Conservation (phyloP, 2,329 filamentous ascomycete genomes). For the Parastagonospora avenae region DNA sequence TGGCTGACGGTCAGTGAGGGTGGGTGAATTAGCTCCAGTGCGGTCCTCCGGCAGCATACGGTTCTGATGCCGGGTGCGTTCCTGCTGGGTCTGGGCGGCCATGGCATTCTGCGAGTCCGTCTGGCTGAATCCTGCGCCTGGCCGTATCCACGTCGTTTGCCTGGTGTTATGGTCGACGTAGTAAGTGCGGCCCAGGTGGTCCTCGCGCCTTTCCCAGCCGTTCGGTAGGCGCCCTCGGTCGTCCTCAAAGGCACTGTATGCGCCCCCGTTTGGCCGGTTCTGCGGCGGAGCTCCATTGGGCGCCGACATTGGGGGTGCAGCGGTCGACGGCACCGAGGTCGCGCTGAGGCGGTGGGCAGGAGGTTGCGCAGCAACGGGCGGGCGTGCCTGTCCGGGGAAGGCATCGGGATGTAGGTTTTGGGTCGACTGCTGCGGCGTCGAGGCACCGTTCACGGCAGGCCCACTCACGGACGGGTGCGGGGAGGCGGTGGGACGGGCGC, state of each 20-base stretch:
- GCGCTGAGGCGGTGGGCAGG: conserved; percentile 36
- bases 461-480: conserved; percentile 47
- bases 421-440: conserved; percentile 49
- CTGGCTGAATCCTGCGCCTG: conserved; percentile 77
- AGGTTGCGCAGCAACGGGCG: conserved; percentile 28
- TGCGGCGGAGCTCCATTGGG: conserved; percentile 51
- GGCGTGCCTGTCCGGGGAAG: conserved; percentile 43
- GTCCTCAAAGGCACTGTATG: conserved; percentile 92
- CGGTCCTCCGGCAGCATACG: conserved; percentile 94
- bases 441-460: conserved; percentile 36
- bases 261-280: conserved; percentile 32
- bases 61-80: conserved; percentile 92
- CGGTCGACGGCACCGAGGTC: conserved; percentile 49
- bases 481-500: conserved; percentile 47
- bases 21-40: conserved; percentile 90
- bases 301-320: conserved; percentile 41
- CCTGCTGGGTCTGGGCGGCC: conserved; percentile 89
- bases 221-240: conserved; percentile 89
- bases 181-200: conserved; percentile 93
- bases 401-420: conserved; percentile 44
- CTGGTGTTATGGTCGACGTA: conserved; percentile 98
- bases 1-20: conserved; percentile 61
- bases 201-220: conserved; percentile 95
- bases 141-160: conserved; percentile 94
- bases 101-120: conserved; percentile 77